Conservation (phyloP, 306 rosid genomes). For the Oemleria cerasiformis region DNA sequence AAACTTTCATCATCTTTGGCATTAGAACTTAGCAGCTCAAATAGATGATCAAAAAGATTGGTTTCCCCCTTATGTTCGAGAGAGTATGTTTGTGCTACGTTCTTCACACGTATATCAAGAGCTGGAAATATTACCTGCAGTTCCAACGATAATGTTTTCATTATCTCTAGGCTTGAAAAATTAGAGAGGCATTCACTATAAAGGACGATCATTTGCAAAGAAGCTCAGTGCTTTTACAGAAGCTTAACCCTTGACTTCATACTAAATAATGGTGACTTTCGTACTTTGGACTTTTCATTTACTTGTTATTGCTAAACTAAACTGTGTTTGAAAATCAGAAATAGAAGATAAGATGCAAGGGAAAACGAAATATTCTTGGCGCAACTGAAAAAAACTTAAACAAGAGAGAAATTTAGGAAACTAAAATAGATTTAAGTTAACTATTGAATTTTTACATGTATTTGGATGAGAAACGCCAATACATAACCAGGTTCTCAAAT, state of each 20-base stretch:
- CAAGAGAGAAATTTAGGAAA: background rate
- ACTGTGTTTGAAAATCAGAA: background rate
- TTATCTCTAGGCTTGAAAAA: conserved; percentile 17
- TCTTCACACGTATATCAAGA: conserved; percentile 96
- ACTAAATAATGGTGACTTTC: background rate
- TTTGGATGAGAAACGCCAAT: background rate
- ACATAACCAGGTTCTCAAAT: background rate
- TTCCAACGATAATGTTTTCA: conserved; percentile 30
- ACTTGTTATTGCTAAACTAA: background rate
- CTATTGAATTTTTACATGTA: background rate
- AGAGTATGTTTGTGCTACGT: conserved; percentile 96
- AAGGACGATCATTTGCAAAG: background rate
- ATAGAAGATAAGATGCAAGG: background rate
- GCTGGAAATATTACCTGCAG: conserved; percentile 95
- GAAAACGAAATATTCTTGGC: background rate
- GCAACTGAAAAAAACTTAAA: background rate
- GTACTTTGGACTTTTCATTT: background rate
- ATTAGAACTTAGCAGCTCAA: conserved; percentile 69
- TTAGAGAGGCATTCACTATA: conserved; percentile 10
- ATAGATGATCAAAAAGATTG: conserved; percentile 84
- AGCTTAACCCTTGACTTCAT: background rate
- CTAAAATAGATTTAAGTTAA: background rate
- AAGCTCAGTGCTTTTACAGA: background rate
- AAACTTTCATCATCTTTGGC: conserved; percentile 65
- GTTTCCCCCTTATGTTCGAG: conserved; percentile 97